phyloP scores from a whole-genome alignment of 2,329 filamentous ascomycete genomes.

The Teratosphaeria viscida region DNA sequence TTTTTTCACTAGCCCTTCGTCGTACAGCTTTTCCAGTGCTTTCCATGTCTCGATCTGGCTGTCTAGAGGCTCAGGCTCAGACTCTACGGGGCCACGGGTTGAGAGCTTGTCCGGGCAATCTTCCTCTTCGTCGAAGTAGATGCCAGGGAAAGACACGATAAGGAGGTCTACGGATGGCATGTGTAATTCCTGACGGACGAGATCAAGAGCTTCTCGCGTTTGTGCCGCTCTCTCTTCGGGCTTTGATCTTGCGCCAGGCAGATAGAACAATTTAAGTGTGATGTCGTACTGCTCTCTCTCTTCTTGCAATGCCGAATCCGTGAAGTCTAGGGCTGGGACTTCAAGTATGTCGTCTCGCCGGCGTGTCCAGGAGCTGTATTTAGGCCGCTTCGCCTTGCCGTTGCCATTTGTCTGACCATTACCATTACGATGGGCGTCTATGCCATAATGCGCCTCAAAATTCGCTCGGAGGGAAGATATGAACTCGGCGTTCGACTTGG shows the following conservation, averaged over 20 bases:
- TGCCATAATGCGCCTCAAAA: constrained; percentile 39
- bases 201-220: constrained; percentile 63
- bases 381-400: constrained; percentile 14
- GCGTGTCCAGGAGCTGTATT: constrained; percentile 57
- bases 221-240: constrained; percentile 48
- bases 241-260: constrained; percentile 44
- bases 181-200: constrained; percentile 72
- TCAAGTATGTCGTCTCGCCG: constrained; percentile 31
- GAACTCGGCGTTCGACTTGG: constrained; percentile 87
- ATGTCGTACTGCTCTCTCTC: constrained; percentile 82
- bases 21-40: constrained; percentile 61
- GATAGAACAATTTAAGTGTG: constrained; percentile 89
- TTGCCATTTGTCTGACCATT: constrained; percentile 10
- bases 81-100: constrained; percentile 26
- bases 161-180: constrained; percentile 72
- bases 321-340: constrained; percentile 68
- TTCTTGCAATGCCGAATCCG: constrained; percentile 61
- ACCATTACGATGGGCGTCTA: background rate
- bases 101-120: constrained; percentile 53
- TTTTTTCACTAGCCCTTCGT: constrained; percentile 58
- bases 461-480: constrained; percentile 79
- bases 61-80: constrained; percentile 48
- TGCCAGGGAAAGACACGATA: constrained; percentile 84
- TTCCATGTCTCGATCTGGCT: constrained; percentile 57
- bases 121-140: constrained; percentile 88